phyloP scores from a whole-genome alignment of 371 early-diverging fungal species.

The Apophysomyces trapeziformis region DNA sequence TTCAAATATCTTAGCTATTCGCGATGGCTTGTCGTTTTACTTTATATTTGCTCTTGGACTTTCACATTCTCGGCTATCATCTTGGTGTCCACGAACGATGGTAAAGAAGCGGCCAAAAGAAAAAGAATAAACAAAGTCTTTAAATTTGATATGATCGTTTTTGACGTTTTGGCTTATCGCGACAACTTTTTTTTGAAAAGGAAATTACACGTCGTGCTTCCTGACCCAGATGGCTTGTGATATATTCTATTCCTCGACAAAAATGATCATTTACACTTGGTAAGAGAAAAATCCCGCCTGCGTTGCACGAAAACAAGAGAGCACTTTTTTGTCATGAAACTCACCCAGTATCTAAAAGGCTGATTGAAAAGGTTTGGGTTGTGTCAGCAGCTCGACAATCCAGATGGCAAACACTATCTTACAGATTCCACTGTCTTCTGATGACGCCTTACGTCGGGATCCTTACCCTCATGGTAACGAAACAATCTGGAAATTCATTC shows the following conservation, averaged over 20 bases:
- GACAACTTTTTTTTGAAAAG: conserved; percentile 18
- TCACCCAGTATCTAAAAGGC: conserved; percentile 16
- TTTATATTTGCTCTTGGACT: conserved; percentile 51
- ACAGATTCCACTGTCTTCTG: conserved; percentile 41
- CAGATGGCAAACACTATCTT: conserved; percentile 38
- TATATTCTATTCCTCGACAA: conserved; percentile 37
- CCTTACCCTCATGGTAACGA: conserved; percentile 48
- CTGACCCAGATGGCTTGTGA: conserved; percentile 35
- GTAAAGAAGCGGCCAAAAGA: conserved; percentile 9
- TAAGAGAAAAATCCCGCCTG: conserved; percentile 12
- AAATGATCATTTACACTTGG: conserved; percentile 41
- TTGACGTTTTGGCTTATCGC: background rate
- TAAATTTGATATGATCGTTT: background rate
- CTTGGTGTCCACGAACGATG: conserved; percentile 51
- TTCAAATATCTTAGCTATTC: conserved; percentile 40
- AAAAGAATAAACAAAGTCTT: background rate
- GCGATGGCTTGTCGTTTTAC: conserved; percentile 42
- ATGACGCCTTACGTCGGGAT: conserved; percentile 51
- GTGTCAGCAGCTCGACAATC: conserved; percentile 36
- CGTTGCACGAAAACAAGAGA: background rate
- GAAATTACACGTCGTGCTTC: conserved; percentile 33
- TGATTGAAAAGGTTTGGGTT: conserved; percentile 42
- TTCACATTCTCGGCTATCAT: conserved; percentile 45
- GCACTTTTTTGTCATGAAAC: conserved; percentile 6
- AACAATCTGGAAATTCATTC: background rate